Percentiles rank a stretch among this genome's conserved stretches.
These are phyloP conservation scores for Kuraishia molischiana DNA, from an alignment of 805 yeast species.

Conservation along the genomic window DNA sequence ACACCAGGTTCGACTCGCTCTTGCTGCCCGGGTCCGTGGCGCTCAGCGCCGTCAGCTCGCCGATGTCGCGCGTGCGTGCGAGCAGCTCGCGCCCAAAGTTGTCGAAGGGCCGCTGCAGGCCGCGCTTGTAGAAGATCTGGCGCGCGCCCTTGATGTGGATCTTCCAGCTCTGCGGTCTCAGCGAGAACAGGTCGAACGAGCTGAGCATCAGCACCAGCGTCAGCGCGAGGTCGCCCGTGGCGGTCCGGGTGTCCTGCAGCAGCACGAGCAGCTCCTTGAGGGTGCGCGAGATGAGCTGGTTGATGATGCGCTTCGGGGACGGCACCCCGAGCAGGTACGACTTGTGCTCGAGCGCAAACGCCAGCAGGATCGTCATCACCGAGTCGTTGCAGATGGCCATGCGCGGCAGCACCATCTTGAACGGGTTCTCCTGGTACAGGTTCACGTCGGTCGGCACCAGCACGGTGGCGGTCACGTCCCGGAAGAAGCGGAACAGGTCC, in stretches of 20 bases:
- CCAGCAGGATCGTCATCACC: conserved; percentile 44
- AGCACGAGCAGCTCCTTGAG: conserved; percentile 44
- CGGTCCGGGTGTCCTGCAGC: conserved; percentile 38
- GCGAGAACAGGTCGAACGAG: conserved; percentile 42
- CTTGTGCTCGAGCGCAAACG: conserved; percentile 35
- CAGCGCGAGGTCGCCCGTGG: conserved; percentile 58
- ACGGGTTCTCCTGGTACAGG: conserved; percentile 53
- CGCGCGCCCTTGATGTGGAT: conserved; percentile 61
- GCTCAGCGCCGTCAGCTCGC: background rate
- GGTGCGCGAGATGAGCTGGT: conserved; percentile 44
- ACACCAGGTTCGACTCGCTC: conserved; percentile 25
- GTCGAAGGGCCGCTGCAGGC: conserved; percentile 25
- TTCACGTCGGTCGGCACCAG: conserved; percentile 59
- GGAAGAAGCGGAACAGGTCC: conserved; percentile 54
- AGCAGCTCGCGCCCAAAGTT: conserved; percentile 13
- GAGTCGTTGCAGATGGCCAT: conserved; percentile 56
- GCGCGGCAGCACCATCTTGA: conserved; percentile 52
- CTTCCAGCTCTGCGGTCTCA: conserved; percentile 42
- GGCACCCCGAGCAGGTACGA: conserved; percentile 12
- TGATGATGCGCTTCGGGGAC: conserved; percentile 32
- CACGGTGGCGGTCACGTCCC: conserved; percentile 46
- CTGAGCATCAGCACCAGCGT: conserved; percentile 51
- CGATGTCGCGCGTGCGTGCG: background rate
- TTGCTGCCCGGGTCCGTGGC: background rate
- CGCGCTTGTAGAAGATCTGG: conserved; percentile 48